A percentile compares a stretch with the other conserved stretches of the same genome.
These are phyloP conservation scores for Elsinoe fawcettii DNA, from an alignment of 2,329 filamentous ascomycete genomes.

Conservation along the genomic window DNA sequence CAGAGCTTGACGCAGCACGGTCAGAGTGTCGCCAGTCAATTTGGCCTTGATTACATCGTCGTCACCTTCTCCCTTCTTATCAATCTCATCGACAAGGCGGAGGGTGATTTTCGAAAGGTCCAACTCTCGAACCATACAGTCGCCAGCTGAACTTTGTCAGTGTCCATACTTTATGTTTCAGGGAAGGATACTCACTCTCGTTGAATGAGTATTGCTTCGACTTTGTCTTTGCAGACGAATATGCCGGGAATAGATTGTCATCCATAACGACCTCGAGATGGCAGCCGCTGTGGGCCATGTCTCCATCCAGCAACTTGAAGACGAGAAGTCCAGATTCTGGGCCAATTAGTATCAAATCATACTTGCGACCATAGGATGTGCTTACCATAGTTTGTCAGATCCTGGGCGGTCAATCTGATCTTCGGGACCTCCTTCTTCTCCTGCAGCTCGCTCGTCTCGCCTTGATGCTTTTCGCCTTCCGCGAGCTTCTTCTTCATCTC, in stretches of 20 bases:
- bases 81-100: constrained; percentile 71
- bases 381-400: constrained; percentile 69
- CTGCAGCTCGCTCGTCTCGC: constrained; percentile 34
- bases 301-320: constrained; percentile 86
- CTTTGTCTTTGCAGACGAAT: constrained; percentile 69
- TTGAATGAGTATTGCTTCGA: constrained; percentile 66
- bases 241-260: constrained; percentile 87
- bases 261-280: constrained; percentile 87
- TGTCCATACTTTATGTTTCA: background rate
- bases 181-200: constrained; percentile 49
- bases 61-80: constrained; percentile 60
- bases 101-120: constrained; percentile 91
- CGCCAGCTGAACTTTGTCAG: constrained; percentile 51
- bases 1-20: constrained; percentile 80
- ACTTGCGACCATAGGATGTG: background rate
- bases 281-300: constrained; percentile 67
- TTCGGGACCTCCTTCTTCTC: constrained; percentile 60
- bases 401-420: constrained; percentile 67
- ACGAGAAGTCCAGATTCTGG: constrained; percentile 83
- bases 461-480: constrained; percentile 41
- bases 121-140: constrained; percentile 93
- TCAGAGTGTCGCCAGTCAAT: constrained; percentile 73
- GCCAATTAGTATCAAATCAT: background rate
- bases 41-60: constrained; percentile 73
- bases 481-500: constrained; percentile 40